Percentiles rank a stretch among this genome's conserved stretches.
Conservation (phyloP, 192 early-diverging fungal genomes). For the Glomus cerebriforme region DNA sequence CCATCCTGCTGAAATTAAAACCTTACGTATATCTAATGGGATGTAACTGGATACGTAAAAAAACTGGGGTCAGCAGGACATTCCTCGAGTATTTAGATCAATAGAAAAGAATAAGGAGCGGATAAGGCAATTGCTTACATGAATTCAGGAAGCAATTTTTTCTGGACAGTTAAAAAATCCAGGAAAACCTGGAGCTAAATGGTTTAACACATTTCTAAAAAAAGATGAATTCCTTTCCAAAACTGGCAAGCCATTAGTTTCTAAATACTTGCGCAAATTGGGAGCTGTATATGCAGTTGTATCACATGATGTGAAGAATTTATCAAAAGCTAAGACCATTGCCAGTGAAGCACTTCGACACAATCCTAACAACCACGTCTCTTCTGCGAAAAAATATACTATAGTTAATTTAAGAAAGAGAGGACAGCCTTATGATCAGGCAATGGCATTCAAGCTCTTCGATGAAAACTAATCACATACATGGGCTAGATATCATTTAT, state of each 20-base stretch:
- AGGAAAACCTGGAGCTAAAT: neutral
- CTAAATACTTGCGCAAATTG: neutral
- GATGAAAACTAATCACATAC: no score
- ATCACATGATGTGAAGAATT: neutral
- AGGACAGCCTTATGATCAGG: neutral
- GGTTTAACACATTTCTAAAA: neutral
- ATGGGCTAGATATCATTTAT: no score
- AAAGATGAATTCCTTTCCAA: neutral
- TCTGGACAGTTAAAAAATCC: no score
- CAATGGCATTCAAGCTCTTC: no score
- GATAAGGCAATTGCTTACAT: slow-evolving; percentile 2
- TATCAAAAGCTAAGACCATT: no score
- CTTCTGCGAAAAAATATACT: neutral
- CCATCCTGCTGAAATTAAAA: no score
- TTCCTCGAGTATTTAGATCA: no score
- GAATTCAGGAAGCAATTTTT: neutral
- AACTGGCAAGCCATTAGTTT: neutral
- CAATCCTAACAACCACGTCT: neutral
- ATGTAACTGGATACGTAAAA: slow-evolving; percentile 9
- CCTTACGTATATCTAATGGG: slow-evolving; percentile 1
- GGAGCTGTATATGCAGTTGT: neutral
- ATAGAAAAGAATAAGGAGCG: no score
- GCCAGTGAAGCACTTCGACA: slow-evolving; percentile 1
- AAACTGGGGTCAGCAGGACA: no score
- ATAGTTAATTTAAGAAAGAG: neutral